A percentile compares a stretch with the other conserved stretches of the same genome.
These are phyloP conservation scores for Pythium aquatile DNA, from an alignment of 352 stramenopile species.

Conservation along the genomic window DNA sequence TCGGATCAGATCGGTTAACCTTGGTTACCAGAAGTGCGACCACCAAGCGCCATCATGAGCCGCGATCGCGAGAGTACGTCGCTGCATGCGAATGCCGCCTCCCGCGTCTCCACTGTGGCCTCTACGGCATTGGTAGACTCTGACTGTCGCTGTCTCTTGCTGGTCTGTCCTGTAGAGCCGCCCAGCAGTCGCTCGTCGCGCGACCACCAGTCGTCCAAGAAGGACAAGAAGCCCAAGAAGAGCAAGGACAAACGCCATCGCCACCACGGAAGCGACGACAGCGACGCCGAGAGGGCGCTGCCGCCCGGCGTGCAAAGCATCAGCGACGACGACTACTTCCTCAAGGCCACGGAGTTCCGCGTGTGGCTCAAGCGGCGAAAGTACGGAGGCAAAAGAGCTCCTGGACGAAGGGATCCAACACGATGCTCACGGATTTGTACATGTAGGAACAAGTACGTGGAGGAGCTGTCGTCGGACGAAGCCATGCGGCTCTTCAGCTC, in stretches of 20 bases:
- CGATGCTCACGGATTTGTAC: background rate
- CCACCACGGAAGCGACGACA: conserved; percentile 7
- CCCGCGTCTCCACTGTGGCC: background rate
- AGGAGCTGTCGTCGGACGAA: conserved; percentile 66
- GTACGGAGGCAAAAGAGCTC: conserved; percentile 31
- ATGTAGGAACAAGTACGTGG: conserved; percentile 60
- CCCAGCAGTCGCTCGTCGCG: conserved; percentile 5
- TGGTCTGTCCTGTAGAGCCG: background rate
- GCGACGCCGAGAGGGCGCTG: conserved; percentile 12
- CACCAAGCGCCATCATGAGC: background rate
- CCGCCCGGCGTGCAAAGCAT: conserved; percentile 32
- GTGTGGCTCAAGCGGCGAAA: conserved; percentile 59
- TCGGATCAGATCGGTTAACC: background rate
- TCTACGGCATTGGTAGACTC: background rate
- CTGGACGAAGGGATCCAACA: background rate
- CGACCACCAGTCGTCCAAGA: conserved; percentile 22
- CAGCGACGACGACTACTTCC: conserved; percentile 67
- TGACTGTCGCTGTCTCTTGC: background rate
- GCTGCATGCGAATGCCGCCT: background rate
- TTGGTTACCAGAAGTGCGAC: background rate
- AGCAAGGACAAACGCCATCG: conserved; percentile 24
- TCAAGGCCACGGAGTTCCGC: conserved; percentile 64
- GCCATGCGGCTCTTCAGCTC: conserved; percentile 46
- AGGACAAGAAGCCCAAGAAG: conserved; percentile 33
- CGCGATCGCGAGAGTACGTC: conserved; percentile 13